Evolutionary conservation across 2,329 filamentous ascomycete genomes (phyloP), one percentile per base, ranked within the genome.

Genomic region (Fusarium camptoceras): DNA sequence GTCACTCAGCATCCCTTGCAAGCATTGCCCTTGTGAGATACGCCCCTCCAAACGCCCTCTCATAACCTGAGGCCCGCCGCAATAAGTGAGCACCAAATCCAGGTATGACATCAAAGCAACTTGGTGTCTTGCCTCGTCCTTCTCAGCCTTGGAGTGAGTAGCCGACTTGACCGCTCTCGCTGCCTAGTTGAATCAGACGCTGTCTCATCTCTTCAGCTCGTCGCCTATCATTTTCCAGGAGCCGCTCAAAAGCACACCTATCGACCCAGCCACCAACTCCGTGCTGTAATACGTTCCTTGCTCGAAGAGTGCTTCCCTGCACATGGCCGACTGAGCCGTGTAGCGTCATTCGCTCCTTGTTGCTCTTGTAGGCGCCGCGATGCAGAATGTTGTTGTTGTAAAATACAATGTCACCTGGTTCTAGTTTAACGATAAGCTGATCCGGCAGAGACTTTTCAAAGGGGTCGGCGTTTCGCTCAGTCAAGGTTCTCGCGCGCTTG

Each of bases 351-450:
- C 92, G 82, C 80, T 93, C 89, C 71, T 82, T 86, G 2, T 41
- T 73, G 15, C 81, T 79, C 69, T 85, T 82, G 78, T 94, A 94
- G 28, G 88, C 87, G 3, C 91, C 92, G 6, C 91, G 83, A 75
- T 94, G 92, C 68, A 97, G 78, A 69, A 97, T 97, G 78, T 97
- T 97, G 76, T 94, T 97, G 79, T 97, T 90, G 77, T 97, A 97
- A 75, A 97, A 97, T 43, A 92, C 92, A 18, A 92, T 88, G 79
- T 97, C 94, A 1, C 94, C 94, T 0, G 93, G 86, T 67, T 87
- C 82, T 66, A 97, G 82, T 76, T 83, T 76, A 18, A 97, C 93
- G 6, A 87, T 80, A 16, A 90, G 76, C 82, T 94, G 90, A 1
- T 83, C 88, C 0, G 90, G 88, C 71, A 96, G 73, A 3, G 82